These are phyloP conservation scores for Salicornia ramosissima DNA, from an alignment of 148 eudicot species.

Conservation along the genomic window DNA sequence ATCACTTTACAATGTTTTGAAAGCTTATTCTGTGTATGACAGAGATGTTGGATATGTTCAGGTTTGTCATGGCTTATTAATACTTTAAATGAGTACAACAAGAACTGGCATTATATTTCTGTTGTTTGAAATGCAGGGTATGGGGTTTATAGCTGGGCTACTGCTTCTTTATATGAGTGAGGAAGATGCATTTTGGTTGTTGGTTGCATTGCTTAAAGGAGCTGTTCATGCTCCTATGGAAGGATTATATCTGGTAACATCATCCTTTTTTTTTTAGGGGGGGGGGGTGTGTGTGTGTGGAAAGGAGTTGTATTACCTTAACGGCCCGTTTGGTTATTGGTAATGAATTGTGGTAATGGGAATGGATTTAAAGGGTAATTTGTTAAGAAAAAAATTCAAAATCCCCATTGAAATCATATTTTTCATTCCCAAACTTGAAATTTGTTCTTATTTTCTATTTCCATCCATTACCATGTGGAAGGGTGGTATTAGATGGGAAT, in stretches of 20 bases:
- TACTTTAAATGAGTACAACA: slow-evolving; percentile 4
- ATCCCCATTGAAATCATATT: too few species aligned
- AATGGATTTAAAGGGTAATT: too few species aligned
- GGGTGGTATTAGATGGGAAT: too few species aligned
- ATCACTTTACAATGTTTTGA: slow-evolving; percentile 93
- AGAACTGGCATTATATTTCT: slow-evolving; percentile 1
- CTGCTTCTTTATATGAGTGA: slow-evolving; percentile 98
- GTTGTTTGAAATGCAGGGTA: slow-evolving; percentile 56
- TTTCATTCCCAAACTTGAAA: too few species aligned
- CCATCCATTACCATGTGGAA: too few species aligned
- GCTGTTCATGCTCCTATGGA: slow-evolving; percentile 99
- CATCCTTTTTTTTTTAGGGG: too few species aligned
- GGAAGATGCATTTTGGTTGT: slow-evolving; percentile 98
- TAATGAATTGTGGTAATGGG: too few species aligned
- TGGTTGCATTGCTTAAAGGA: slow-evolving; percentile 94
- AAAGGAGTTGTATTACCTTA: too few species aligned
- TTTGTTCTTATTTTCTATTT: too few species aligned
- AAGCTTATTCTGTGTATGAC: slow-evolving; percentile 97
- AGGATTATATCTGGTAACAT: slow-evolving; percentile 81
- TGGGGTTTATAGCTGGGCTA: slow-evolving; percentile 95
- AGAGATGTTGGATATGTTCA: slow-evolving; percentile 99
- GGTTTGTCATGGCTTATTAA: slow-evolving; percentile 38
- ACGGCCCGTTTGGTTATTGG: too few species aligned
- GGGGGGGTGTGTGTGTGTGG: too few species aligned
- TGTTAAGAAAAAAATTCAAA: too few species aligned